These are phyloP conservation scores for Xylariales sp. DNA, from an alignment of 2,329 filamentous ascomycete species.

Conservation along the genomic window DNA sequence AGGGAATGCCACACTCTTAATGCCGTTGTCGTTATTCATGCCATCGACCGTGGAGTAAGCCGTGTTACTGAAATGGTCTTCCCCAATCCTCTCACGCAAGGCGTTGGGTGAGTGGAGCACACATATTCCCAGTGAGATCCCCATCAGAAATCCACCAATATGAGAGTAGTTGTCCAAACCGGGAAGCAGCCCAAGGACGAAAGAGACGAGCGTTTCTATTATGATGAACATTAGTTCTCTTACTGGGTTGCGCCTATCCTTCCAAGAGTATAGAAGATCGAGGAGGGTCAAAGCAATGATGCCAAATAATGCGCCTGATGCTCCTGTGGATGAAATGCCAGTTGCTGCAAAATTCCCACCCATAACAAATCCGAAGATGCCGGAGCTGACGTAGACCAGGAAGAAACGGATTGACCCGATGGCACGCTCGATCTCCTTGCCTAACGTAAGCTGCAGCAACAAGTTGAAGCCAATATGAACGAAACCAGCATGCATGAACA, in stretches of 20 bases:
- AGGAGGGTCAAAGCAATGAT: constrained; percentile 84
- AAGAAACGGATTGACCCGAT: constrained; percentile 87
- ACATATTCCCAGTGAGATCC: constrained; percentile 79
- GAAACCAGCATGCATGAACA: constrained; percentile 91
- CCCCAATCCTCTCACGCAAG: constrained; percentile 69
- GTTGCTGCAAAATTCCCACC: constrained; percentile 89
- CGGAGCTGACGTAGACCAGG: constrained; percentile 83
- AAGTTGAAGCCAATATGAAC: constrained; percentile 97
- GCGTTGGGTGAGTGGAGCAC: constrained; percentile 84
- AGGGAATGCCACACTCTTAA: constrained; percentile 40
- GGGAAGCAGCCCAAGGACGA: constrained; percentile 86
- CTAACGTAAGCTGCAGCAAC: constrained; percentile 83
- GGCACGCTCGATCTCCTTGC: constrained; percentile 84
- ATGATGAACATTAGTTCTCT: constrained; percentile 86
- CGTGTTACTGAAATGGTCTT: constrained; percentile 44
- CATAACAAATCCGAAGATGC: constrained; percentile 94
- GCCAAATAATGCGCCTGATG: constrained; percentile 87
- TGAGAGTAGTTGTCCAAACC: constrained; percentile 97
- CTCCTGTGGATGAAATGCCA: constrained; percentile 78
- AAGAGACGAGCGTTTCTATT: constrained; percentile 82
- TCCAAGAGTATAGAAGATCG: constrained; percentile 92
- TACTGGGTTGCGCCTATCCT: constrained; percentile 67
- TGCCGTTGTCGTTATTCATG: constrained; percentile 31
- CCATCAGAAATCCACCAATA: constrained; percentile 93
- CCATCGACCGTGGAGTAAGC: constrained; percentile 67